Base-by-base conservation (phyloP, 176 grass and related monocot genomes). In the Musa itinerans region DNA sequence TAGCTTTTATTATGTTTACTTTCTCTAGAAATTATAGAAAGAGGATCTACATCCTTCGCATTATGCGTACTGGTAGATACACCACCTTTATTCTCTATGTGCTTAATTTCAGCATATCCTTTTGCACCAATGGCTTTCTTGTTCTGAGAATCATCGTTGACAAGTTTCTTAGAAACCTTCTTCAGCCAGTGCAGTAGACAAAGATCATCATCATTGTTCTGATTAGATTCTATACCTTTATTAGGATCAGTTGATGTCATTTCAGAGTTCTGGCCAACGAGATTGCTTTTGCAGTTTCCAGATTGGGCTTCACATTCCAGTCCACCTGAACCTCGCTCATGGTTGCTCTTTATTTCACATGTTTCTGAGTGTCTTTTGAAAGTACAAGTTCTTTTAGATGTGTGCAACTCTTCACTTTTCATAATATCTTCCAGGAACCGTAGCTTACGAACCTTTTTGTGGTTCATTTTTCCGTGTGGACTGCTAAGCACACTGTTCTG, bases 161-260 rank as follows among this genome's bases (percentile, higher is more conserved):
- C 75, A 26, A 57, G 25, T 87, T 89, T 93, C 78, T 89, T 87
- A n/a, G 81, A 61, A 59, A 68, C 78, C 74, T 61, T 87, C 85
- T 87, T 87, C 64, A 86, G 77, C 88, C 76, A 89, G 16, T 74
- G 76, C 75, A 85, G 87, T 19, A 85, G 78, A 79, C 84, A 92
- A 87, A 86, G 85, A 56, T 78, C 81, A 61, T 84, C 90, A 66
- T 87, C 86, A 53, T 81, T 54, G 71, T 54, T 73, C 14, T 27
- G 52, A 55, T 15, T 26, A 54, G 21, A 10, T 73, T 73, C 22
- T 13, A 16, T 8, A 73, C 50, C 71, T 26, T 54, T n/a, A 15
- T 10, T 13, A 72, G 7, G 24, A 17, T 69, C 20, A 9, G 25
- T 24, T 16, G 52, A 12, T 27, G 13, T 24, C 23, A 16, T 13